A percentile compares a stretch with the other conserved stretches of the same genome.
phyloP scores from a whole-genome alignment of 2,329 filamentous ascomycete species.

The Calonectria crousiana region DNA sequence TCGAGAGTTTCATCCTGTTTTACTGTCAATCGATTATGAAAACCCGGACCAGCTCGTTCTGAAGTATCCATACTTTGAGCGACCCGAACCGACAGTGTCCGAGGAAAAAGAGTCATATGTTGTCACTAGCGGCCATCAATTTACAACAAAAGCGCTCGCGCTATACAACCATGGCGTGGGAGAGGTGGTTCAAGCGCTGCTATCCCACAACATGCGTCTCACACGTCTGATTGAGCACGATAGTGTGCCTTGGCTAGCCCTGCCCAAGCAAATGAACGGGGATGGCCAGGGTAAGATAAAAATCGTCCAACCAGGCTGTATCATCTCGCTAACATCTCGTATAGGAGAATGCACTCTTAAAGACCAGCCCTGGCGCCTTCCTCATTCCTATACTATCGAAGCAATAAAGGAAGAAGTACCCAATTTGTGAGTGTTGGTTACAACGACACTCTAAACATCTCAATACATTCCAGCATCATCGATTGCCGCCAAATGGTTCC shows the following conservation, averaged over 20 bases:
- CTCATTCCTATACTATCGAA: background rate
- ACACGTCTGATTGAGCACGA: background rate
- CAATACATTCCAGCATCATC: background rate
- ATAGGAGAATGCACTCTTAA: background rate
- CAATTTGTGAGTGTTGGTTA: background rate
- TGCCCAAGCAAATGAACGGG: background rate
- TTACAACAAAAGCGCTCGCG: background rate
- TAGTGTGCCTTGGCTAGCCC: background rate
- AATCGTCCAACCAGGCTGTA: fast-evolving
- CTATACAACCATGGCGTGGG: background rate
- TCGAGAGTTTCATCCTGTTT: background rate
- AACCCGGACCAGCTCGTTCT: background rate
- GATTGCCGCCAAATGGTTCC: fast-evolving
- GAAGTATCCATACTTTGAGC: background rate
- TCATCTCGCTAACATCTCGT: background rate
- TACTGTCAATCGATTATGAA: background rate
- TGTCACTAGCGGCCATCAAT: background rate
- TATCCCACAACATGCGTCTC: background rate
- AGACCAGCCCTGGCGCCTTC: background rate
- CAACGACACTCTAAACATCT: background rate
- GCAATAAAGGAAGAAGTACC: background rate
- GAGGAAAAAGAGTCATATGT: background rate
- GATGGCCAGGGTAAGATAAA: background rate
- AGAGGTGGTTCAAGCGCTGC: background rate
- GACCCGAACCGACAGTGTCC: background rate